These are phyloP conservation scores for Sporothrix humicola DNA, from an alignment of 2,329 filamentous ascomycete species.

Conservation along the genomic window DNA sequence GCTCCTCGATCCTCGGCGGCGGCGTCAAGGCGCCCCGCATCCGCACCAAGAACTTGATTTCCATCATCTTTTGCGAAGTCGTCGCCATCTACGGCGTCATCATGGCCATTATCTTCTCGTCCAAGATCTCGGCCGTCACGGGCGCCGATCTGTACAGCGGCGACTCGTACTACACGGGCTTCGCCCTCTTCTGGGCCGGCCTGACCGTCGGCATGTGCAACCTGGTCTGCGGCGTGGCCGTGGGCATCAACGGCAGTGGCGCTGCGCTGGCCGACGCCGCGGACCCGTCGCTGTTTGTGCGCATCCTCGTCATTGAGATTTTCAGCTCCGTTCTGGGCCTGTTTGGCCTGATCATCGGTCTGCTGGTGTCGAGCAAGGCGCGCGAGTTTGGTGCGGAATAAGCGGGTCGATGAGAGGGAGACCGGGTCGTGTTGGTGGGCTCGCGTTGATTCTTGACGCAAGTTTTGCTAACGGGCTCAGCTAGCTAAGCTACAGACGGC, in stretches of 20 bases:
- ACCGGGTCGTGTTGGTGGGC: too few species aligned
- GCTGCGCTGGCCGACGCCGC: slow-evolving; percentile 95
- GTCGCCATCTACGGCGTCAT: slow-evolving; percentile 99
- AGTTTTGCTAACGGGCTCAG: too few species aligned
- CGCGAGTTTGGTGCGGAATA: slow-evolving; percentile 66
- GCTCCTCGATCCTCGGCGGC: slow-evolving; percentile 94
- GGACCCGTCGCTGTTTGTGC: slow-evolving; percentile 93
- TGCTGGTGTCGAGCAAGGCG: slow-evolving; percentile 86
- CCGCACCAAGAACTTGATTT: slow-evolving; percentile 99
- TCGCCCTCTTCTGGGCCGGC: slow-evolving; percentile 93
- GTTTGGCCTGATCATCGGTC: slow-evolving; percentile 93
- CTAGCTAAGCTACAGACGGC: too few species aligned
- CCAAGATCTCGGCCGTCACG: slow-evolving; percentile 74
- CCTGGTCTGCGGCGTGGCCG: slow-evolving; percentile 91
- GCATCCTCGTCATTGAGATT: slow-evolving; percentile 98
- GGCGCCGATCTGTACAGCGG: slow-evolving; percentile 71
- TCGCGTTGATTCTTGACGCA: background rate
- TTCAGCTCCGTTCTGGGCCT: slow-evolving; percentile 97
- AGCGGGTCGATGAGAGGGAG: background rate
- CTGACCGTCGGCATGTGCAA: slow-evolving; percentile 96
- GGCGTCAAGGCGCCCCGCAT: slow-evolving; percentile 97
- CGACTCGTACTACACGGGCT: slow-evolving; percentile 91
- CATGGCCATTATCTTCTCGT: slow-evolving; percentile 98
- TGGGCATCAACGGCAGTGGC: slow-evolving; percentile 97
- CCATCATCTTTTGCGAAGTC: slow-evolving; percentile 99